Evolutionary conservation across 2,329 filamentous ascomycete species (phyloP).

Genomic region (Colletotrichum plurivorum): DNA sequence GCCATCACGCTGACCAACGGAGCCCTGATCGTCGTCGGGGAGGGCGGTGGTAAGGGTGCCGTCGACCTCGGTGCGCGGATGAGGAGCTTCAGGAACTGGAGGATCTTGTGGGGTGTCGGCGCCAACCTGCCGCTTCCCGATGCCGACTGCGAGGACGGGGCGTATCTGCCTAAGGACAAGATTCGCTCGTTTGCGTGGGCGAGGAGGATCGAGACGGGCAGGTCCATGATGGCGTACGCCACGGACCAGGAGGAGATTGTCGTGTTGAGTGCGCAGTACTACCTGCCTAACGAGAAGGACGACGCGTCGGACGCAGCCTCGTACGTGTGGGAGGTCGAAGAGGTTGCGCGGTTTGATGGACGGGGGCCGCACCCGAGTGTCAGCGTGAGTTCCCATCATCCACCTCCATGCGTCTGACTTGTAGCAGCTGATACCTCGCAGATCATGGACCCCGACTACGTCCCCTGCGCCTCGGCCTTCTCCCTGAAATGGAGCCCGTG

Average conservation of each 20-base stretch:
- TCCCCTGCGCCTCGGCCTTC: slow-evolving; percentile 63
- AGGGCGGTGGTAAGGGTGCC: slow-evolving; percentile 48
- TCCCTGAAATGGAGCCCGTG: slow-evolving; percentile 70
- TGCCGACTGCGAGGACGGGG: slow-evolving; percentile 48
- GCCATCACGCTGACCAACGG: slow-evolving; percentile 66
- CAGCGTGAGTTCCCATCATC: not conserved
- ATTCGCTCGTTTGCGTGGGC: slow-evolving; percentile 70
- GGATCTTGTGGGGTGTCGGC: slow-evolving; percentile 69
- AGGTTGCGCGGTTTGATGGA: slow-evolving; percentile 64
- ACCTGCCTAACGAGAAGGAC: slow-evolving; percentile 54
- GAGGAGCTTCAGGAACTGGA: slow-evolving; percentile 64
- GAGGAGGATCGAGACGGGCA: slow-evolving; percentile 55
- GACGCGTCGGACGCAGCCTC: slow-evolving; percentile 64
- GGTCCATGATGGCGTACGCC: slow-evolving; percentile 64
- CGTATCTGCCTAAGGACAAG: slow-evolving; percentile 43
- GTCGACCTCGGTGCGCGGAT: slow-evolving; percentile 49
- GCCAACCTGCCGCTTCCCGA: slow-evolving; percentile 65
- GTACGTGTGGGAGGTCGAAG: slow-evolving; percentile 64
- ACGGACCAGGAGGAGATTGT: slow-evolving; percentile 66
- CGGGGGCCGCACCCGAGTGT: slow-evolving; percentile 58
- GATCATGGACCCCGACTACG: slow-evolving; percentile 61
- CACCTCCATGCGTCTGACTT: not conserved
- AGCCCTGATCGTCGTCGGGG: slow-evolving; percentile 65
- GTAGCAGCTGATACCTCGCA: slow-evolving; percentile 3
- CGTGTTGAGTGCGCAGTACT: slow-evolving; percentile 64